Conservation (phyloP, 140 eudicot genomes). For the Flaveria floridana region DNA sequence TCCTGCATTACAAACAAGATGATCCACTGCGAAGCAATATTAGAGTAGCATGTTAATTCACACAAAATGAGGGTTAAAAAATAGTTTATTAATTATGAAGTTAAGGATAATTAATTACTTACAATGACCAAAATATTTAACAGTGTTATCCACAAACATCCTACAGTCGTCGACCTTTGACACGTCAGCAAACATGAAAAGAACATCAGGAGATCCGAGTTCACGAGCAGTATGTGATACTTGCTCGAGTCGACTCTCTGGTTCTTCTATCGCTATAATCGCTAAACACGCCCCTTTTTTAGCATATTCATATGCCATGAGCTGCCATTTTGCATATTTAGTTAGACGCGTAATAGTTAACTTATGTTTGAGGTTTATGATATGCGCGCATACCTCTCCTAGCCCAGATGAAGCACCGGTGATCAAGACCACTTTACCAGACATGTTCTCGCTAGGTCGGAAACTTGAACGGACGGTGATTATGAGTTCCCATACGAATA, state of each 20-base stretch:
- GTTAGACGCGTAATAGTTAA: background rate
- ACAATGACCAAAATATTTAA: slow-evolving; percentile 50
- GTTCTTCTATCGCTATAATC: slow-evolving; percentile 38
- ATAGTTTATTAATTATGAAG: background rate
- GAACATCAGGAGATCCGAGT: slow-evolving; percentile 57
- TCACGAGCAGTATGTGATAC: slow-evolving; percentile 44
- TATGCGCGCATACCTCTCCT: slow-evolving; percentile 35
- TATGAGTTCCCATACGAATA: slow-evolving; percentile 35
- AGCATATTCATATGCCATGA: slow-evolving; percentile 49
- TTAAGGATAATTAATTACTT: background rate
- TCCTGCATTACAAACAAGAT: slow-evolving; percentile 47
- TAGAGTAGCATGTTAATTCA: slow-evolving; percentile 17
- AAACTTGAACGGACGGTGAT: slow-evolving; percentile 11
- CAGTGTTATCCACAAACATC: slow-evolving; percentile 40
- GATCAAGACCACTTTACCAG: slow-evolving; percentile 43
- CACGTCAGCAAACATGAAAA: slow-evolving; percentile 44
- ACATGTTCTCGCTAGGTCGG: slow-evolving; percentile 29
- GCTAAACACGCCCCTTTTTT: slow-evolving; percentile 43
- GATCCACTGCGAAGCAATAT: slow-evolving; percentile 35
- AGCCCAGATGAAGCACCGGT: slow-evolving; percentile 49
- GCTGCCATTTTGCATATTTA: slow-evolving; percentile 27
- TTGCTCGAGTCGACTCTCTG: slow-evolving; percentile 28
- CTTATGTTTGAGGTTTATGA: background rate
- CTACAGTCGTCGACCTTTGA: slow-evolving; percentile 44
- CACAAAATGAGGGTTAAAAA: background rate